These are phyloP conservation scores for Kluyveromyces siamensis DNA, from an alignment of 805 yeast species.

Conservation along the genomic window DNA sequence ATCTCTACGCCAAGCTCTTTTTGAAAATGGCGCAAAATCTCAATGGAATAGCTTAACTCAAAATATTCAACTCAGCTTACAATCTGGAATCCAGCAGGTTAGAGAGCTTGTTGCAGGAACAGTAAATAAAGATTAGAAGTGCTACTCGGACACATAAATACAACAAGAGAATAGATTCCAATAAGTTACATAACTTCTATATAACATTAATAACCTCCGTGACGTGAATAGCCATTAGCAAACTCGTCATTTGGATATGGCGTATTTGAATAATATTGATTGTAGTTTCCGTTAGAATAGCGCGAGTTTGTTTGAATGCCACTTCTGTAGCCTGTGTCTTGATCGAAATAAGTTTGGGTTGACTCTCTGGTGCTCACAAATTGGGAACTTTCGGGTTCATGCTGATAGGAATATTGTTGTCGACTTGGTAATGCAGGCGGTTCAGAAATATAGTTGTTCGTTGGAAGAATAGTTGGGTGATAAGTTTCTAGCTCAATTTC, in stretches of 20 bases:
- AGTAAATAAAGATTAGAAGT: not conserved
- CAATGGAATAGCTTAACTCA: slow-evolving; percentile 3
- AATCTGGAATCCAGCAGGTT: slow-evolving; percentile 6
- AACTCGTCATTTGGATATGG: slow-evolving; percentile 1
- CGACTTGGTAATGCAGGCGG: not conserved
- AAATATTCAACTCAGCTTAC: slow-evolving; percentile 8
- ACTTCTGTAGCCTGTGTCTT: not conserved
- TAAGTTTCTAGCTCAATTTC: slow-evolving; percentile 61
- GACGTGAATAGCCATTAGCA: not conserved
- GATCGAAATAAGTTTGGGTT: not conserved
- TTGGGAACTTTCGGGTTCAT: not conserved
- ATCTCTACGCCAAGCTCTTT: slow-evolving; percentile 7
- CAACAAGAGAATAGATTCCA: not conserved
- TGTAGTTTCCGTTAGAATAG: not conserved
- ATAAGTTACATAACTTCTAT: not conserved
- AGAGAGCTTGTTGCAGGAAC: slow-evolving; percentile 3
- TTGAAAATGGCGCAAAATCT: slow-evolving; percentile 7
- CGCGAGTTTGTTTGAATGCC: not conserved
- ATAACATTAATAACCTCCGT: slow-evolving; percentile 4
- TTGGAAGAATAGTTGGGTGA: slow-evolving; percentile 62
- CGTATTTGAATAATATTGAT: not conserved
- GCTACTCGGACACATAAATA: not conserved
- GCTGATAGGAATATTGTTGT: slow-evolving; percentile 2
- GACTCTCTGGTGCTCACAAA: not conserved
- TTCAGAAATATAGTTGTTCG: slow-evolving; percentile 34